Conservation (phyloP, 306 rosid species). For the Castanospermum australe region DNA sequence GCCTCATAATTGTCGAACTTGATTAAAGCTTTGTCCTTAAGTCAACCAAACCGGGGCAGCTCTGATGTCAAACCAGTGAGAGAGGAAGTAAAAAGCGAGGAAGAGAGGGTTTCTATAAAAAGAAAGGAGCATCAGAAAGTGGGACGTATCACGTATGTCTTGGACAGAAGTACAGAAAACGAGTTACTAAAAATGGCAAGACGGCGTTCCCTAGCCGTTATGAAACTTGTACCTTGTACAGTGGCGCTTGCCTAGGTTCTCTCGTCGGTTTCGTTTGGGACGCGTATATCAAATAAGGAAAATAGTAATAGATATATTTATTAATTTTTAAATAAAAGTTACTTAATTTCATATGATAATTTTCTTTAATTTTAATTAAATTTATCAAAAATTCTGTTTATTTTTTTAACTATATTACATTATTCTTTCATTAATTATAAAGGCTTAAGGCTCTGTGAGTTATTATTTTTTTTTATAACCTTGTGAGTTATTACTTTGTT, state of each 20-base stretch:
- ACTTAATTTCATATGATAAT: too few relatives aligned
- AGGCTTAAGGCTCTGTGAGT: too few relatives aligned
- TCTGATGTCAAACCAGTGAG: not conserved
- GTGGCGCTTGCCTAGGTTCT: slow-evolving; percentile 3
- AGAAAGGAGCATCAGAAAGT: not conserved
- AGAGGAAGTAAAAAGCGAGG: not conserved
- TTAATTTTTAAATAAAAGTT: too few relatives aligned
- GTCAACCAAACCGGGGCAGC: not conserved
- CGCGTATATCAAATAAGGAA: too few relatives aligned
- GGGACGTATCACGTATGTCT: not conserved
- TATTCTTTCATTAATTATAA: too few relatives aligned
- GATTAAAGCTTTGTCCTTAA: slow-evolving; percentile 22
- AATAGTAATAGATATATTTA: too few relatives aligned
- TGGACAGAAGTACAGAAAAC: not conserved
- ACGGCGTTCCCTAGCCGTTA: slow-evolving; percentile 29
- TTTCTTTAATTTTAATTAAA: too few relatives aligned
- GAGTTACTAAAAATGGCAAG: slow-evolving; percentile 7
- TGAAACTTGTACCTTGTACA: not conserved
- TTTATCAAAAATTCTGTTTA: too few relatives aligned
- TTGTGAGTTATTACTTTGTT: not conserved
- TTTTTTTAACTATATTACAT: too few relatives aligned
- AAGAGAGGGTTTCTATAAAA: not conserved
- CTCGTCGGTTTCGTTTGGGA: not conserved
- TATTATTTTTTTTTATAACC: too few relatives aligned
- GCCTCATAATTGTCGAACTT: slow-evolving; percentile 28